Evolutionary conservation across 2,329 filamentous ascomycete species (phyloP), one percentile per base, ranked within the genome.

Genomic region (Alternaria arbusti): DNA sequence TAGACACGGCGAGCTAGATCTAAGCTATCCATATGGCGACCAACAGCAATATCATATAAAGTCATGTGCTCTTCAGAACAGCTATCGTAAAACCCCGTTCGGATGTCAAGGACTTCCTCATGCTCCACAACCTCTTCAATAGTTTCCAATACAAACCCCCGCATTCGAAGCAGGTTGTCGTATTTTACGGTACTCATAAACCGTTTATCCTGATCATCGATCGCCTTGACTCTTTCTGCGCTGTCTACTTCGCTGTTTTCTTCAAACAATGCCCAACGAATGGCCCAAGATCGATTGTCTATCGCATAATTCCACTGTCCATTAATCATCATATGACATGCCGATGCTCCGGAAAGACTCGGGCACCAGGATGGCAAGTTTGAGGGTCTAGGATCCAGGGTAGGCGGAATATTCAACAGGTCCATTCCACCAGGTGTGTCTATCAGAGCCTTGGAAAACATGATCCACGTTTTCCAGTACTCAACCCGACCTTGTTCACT

Each of bases 401-500:
- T 36, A 9, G 32, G 32, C 3, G 32, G 32, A 5, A 36, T 15
- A 0, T n/a, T 2, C 32, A 36, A 36, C 8, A 36, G 15, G 0
- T 0, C 0, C 1, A 36, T 9, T n/a, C 15, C 32, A 9, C 32
- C 32, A 1, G 13, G 4, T n/a, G 2, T 0, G 8, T 9, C 0
- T 7, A 36, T n/a, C 0, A 36, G 7, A 36, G 32, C 15, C 1
- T 36, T 36, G 32, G 32, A 4, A n/a, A 36, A n/a, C 4, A 36
- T 1, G 5, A 12, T 50, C 46, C 46, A 30, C 1, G 46, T 50
- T 3, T 50, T 50, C 46, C 46, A 50, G 3, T 50, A 30, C 0
- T 13, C 10, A 1, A 13, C 1, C 2, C 46, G 46, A 9, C 10
- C 46, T 13, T 9, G 1, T 17, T n/a, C 10, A 4, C 46, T 50